A percentile compares a stretch with the other conserved stretches of the same genome.
These are phyloP conservation scores for Backusella psychrophila DNA, from an alignment of 192 early-diverging fungal species.

Conservation along the genomic window DNA sequence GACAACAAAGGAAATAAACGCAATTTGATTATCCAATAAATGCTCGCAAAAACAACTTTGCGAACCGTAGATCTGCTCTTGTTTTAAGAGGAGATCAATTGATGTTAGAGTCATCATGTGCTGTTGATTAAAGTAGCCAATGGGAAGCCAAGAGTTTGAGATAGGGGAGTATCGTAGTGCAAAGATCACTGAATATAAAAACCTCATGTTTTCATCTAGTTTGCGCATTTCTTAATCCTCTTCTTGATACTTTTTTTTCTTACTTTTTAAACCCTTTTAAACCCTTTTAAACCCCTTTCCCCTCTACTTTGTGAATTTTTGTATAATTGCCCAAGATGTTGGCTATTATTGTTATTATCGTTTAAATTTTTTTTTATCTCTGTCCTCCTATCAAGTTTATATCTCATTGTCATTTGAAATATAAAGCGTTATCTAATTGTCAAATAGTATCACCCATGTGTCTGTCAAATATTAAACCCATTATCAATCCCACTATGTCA, in stretches of 20 bases:
- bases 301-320: not conserved
- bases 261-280: not conserved
- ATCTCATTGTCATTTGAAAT: not conserved
- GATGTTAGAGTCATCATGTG: not conserved
- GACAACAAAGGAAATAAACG: not conserved
- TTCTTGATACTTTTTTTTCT: not conserved
- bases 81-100: not conserved
- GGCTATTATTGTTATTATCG: conserved; percentile 17
- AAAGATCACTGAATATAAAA: not conserved
- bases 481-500: conserved; percentile 5
- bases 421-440: conserved; percentile 6
- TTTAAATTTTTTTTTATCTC: conserved; percentile 8
- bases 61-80: not conserved
- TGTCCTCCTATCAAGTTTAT: not conserved
- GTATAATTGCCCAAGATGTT: conserved; percentile 18
- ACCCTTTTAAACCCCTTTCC: not conserved
- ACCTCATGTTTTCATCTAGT: not conserved
- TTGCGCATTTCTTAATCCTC: not conserved
- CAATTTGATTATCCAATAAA: conserved; percentile 2
- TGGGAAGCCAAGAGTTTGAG: not conserved
- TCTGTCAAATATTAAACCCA: conserved; percentile 15
- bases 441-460: conserved; percentile 1
- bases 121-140: conserved; percentile 4
- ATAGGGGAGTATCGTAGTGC: conserved; percentile 3
- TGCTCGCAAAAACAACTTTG: not conserved